A percentile compares a stretch with the other conserved stretches of the same genome.
Conservation (phyloP, 2,329 filamentous ascomycete genomes). For the Cytospora schulzeri region DNA sequence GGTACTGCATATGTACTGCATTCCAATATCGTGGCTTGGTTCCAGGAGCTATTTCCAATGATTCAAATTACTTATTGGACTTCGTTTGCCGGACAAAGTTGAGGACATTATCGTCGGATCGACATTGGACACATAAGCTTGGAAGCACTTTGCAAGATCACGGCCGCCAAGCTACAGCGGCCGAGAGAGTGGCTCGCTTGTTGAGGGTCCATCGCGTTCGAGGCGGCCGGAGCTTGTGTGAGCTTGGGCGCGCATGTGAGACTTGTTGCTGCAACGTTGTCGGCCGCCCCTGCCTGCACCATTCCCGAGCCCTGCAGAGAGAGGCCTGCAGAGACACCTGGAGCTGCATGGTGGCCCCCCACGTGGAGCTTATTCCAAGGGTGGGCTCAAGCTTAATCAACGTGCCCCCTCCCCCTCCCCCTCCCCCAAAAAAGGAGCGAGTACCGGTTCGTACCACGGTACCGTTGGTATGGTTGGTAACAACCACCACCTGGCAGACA, state of each 20-base stretch:
- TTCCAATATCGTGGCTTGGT: background rate
- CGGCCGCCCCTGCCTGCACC: background rate
- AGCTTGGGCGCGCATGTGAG: background rate
- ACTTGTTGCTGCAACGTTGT: background rate
- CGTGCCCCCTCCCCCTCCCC: too few relatives aligned
- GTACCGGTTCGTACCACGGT: background rate
- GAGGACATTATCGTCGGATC: background rate
- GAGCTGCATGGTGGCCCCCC: slow-evolving; percentile 1
- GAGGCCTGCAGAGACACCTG: background rate
- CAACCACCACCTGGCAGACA: background rate
- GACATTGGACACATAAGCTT: background rate
- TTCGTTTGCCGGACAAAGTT: too few relatives aligned
- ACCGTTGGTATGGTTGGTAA: background rate
- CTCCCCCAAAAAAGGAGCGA: background rate
- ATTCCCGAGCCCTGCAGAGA: background rate
- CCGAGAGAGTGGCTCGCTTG: too few relatives aligned
- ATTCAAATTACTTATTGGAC: background rate
- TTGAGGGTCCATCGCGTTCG: background rate
- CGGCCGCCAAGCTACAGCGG: background rate
- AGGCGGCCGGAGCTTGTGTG: background rate
- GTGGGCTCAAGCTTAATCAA: too few relatives aligned
- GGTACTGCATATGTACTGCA: background rate
- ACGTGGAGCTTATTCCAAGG: background rate
- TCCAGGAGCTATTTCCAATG: background rate
- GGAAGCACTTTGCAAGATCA: too few relatives aligned